Evolutionary conservation across 1,139 yeast genomes (phyloP).

Genomic region (Geotrichum klebahnii): DNA sequence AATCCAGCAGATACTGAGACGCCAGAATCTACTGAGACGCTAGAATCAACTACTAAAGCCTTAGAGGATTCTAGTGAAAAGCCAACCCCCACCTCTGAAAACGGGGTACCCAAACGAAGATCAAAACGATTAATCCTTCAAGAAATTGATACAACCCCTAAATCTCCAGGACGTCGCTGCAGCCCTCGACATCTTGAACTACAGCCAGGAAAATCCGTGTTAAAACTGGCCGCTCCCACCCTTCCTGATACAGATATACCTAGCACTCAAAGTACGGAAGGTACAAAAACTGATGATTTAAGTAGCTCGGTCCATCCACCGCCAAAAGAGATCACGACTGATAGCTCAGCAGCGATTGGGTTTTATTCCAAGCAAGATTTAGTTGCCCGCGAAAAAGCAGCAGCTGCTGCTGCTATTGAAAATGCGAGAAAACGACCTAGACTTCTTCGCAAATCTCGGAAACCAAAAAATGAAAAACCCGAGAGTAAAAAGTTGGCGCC

Average conservation of each 20-base stretch:
- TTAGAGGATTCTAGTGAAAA: background rate
- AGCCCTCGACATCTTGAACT: slow-evolving; percentile 18
- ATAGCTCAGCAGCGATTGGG: background rate
- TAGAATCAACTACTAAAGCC: background rate
- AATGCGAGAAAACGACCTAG: too few species aligned
- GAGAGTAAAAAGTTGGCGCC: background rate
- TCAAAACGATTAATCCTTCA: slow-evolving; percentile 15
- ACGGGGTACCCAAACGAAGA: background rate
- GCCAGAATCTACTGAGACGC: too few species aligned
- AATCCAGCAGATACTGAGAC: too few species aligned
- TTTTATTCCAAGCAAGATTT: slow-evolving; percentile 14
- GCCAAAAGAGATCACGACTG: background rate
- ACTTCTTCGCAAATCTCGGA: too few species aligned
- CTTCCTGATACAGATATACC: background rate
- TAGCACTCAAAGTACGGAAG: background rate
- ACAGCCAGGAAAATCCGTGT: slow-evolving; percentile 14
- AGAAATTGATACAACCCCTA: slow-evolving; percentile 17
- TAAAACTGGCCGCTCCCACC: slow-evolving; percentile 6
- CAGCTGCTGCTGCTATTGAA: too few species aligned
- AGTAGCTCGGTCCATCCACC: background rate
- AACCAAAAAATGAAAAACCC: background rate
- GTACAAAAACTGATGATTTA: background rate
- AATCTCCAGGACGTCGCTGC: slow-evolving; percentile 22
- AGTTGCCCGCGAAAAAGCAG: slow-evolving; percentile 5
- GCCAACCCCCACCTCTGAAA: background rate